Conservation (phyloP, 1,139 yeast genomes). For the Diutina sp. region DNA sequence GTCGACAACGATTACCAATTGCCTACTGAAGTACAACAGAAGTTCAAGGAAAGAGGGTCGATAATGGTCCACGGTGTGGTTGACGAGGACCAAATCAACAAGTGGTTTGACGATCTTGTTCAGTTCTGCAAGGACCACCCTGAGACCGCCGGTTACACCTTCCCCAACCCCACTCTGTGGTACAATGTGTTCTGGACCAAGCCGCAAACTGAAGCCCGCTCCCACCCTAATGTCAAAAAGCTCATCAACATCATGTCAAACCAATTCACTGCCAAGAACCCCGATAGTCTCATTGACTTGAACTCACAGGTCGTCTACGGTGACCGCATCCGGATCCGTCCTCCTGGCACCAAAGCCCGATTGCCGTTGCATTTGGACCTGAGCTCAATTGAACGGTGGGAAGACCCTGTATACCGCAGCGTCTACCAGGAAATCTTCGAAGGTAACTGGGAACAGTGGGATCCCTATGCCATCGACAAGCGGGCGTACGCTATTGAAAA, state of each 20-base stretch:
- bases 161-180: slow-evolving; percentile 16
- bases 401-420: slow-evolving; percentile 24
- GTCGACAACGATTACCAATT: slow-evolving; percentile 7
- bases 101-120: slow-evolving; percentile 11
- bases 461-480: slow-evolving; percentile 26
- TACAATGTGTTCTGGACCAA: slow-evolving; percentile 25
- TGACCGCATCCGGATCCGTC: slow-evolving; percentile 27
- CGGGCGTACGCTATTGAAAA: slow-evolving; percentile 23
- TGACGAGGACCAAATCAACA: slow-evolving; percentile 7
- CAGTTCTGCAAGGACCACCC: slow-evolving; percentile 15
- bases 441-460: slow-evolving; percentile 35
- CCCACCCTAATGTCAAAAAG: slow-evolving; percentile 22
- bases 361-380: slow-evolving; percentile 30
- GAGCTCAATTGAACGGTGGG: slow-evolving; percentile 36
- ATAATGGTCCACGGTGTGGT: slow-evolving; percentile 13
- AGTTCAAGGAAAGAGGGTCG: slow-evolving; percentile 9
- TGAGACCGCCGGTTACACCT: slow-evolving; percentile 16
- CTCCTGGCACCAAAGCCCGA: slow-evolving; percentile 21
- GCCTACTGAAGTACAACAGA: slow-evolving; percentile 7
- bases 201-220: slow-evolving; percentile 27
- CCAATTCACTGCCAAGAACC: slow-evolving; percentile 18
- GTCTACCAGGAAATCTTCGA: slow-evolving; percentile 26
- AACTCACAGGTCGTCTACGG: slow-evolving; percentile 22
- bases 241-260: slow-evolving; percentile 18
- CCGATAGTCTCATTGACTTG: slow-evolving; percentile 7